Conservation (phyloP, 208 protist species). For the Crithidia acanthocephali region DNA sequence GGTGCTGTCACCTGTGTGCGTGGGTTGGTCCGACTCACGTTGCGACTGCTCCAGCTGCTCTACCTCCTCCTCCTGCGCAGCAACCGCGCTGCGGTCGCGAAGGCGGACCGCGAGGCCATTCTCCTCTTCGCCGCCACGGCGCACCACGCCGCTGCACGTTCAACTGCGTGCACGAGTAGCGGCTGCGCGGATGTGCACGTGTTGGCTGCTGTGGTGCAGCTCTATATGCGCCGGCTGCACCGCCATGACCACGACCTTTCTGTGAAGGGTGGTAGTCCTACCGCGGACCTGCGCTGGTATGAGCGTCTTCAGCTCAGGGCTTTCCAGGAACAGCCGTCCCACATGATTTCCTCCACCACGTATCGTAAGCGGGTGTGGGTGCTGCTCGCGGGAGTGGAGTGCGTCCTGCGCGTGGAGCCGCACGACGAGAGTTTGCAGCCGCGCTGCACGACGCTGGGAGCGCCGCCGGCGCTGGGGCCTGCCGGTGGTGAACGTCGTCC, state of each 20-base stretch:
- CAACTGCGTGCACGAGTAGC: neutral
- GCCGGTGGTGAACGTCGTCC: neutral
- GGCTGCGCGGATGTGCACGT: slow-evolving; percentile 14
- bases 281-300: neutral
- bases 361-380: slow-evolving; percentile 17
- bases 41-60: slow-evolving; percentile 35
- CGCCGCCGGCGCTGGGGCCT: neutral
- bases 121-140: slow-evolving; percentile 19
- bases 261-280: neutral
- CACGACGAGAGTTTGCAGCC: neutral
- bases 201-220: slow-evolving; percentile 10
- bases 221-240: neutral
- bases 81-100: slow-evolving; percentile 39
- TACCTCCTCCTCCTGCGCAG: slow-evolving; percentile 49
- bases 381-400: slow-evolving; percentile 23
- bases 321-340: slow-evolving; percentile 15
- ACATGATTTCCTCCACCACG: neutral
- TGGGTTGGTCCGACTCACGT: slow-evolving; percentile 1
- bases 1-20: neutral
- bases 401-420: slow-evolving; percentile 4
- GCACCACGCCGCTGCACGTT: neutral
- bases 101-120: slow-evolving; percentile 32
- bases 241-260: neutral
- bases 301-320: neutral
- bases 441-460: neutral